These are phyloP conservation scores for Moesziomyces sp. DNA, from an alignment of 1,284 basidiomycete genomes.

Conservation along the genomic window DNA sequence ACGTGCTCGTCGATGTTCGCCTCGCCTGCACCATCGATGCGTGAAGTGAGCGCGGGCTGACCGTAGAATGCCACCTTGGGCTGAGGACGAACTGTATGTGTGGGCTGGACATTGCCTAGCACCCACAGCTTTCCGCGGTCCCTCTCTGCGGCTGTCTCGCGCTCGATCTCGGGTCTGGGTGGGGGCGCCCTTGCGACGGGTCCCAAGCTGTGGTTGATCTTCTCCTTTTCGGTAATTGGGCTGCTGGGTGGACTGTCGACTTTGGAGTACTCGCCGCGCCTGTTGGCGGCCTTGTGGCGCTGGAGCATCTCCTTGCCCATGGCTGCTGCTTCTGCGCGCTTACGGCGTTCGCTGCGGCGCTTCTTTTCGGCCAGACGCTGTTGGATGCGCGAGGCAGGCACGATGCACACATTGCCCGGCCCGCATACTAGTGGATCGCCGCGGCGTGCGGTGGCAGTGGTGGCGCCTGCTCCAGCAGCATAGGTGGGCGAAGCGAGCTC, in stretches of 20 bases:
- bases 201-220: constrained; percentile 9
- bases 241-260: constrained; percentile 6
- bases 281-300: constrained; percentile 4
- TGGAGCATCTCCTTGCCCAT: constrained; percentile 11
- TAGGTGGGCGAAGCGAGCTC: constrained; percentile 1
- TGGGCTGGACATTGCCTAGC: constrained; percentile 28
- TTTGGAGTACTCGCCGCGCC: neutral
- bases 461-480: too few species aligned
- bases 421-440: constrained; percentile 18
- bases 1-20: constrained; percentile 13
- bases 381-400: constrained; percentile 16
- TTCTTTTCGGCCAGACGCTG: constrained; percentile 26
- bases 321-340: constrained; percentile 36
- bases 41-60: neutral
- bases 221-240: constrained; percentile 6
- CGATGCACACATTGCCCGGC: constrained; percentile 37
- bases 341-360: constrained; percentile 31
- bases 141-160: constrained; percentile 29
- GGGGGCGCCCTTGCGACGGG: constrained; percentile 12
- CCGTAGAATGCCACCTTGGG: neutral
- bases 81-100: neutral
- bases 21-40: neutral
- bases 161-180: constrained; percentile 11
- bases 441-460: neutral
- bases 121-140: constrained; percentile 40